Percentiles rank a stretch among this genome's conserved stretches.
phyloP scores from a whole-genome alignment of 2,329 filamentous ascomycete species.

The Diatrype stigma region DNA sequence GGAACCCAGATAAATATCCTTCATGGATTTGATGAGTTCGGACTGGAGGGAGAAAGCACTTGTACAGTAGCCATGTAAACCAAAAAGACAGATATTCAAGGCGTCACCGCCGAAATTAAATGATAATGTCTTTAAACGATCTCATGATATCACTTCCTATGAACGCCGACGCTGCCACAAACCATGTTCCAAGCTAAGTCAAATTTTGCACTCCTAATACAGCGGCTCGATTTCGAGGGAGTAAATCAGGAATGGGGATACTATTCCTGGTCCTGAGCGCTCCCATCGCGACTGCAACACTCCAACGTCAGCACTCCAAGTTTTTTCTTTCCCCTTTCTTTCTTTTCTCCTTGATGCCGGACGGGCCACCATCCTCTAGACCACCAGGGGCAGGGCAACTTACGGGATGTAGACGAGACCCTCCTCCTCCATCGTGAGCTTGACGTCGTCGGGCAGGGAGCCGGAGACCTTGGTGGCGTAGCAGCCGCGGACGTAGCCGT shows the following conservation, averaged over 20 bases:
- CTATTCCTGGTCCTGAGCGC: slow-evolving; percentile 17
- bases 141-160: neutral
- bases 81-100: too few relatives aligned
- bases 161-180: neutral
- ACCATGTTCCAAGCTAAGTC: neutral
- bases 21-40: neutral
- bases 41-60: neutral
- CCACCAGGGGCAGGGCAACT: slow-evolving; percentile 34
- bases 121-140: too few relatives aligned
- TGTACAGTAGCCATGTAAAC: too few relatives aligned
- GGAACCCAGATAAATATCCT: neutral
- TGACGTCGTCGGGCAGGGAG: slow-evolving; percentile 64
- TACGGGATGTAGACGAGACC: slow-evolving; percentile 63
- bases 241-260: neutral
- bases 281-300: slow-evolving; percentile 18
- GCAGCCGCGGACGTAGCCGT: slow-evolving; percentile 80
- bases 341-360: too few relatives aligned
- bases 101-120: too few relatives aligned
- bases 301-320: neutral
- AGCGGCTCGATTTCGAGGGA: too few relatives aligned
- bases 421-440: slow-evolving; percentile 58
- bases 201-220: too few relatives aligned
- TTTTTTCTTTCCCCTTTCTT: neutral
- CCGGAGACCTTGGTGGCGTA: slow-evolving; percentile 96
- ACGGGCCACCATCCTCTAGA: too few relatives aligned